Conservation (phyloP, 2,329 filamentous ascomycete genomes). For the Ceratocystis cacaofunesta region DNA sequence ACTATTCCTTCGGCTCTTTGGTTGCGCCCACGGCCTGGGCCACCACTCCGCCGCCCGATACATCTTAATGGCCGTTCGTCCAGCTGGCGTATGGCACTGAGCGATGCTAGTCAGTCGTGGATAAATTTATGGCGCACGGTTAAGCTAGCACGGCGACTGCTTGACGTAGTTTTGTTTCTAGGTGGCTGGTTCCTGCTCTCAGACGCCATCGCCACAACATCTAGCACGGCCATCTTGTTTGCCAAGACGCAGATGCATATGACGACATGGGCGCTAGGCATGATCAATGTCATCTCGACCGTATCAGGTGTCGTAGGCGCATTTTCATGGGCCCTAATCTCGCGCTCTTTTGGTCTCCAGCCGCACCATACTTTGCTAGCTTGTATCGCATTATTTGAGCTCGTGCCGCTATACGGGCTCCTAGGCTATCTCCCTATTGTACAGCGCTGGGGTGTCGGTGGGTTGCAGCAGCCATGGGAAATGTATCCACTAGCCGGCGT, state of each 20-base stretch:
- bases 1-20: slow-evolving; percentile 78
- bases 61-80: slow-evolving; percentile 22
- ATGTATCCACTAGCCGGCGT: slow-evolving; percentile 88
- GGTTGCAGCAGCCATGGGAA: slow-evolving; percentile 88
- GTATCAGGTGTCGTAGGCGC: slow-evolving; percentile 71
- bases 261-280: slow-evolving; percentile 69
- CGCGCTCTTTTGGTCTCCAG: slow-evolving; percentile 49
- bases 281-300: slow-evolving; percentile 90
- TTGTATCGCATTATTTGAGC: slow-evolving; percentile 81
- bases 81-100: slow-evolving; percentile 25
- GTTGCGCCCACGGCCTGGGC: slow-evolving; percentile 77
- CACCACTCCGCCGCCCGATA: slow-evolving; percentile 43
- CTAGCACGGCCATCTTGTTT: slow-evolving; percentile 86
- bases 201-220: slow-evolving; percentile 87
- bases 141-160: slow-evolving; percentile 53
- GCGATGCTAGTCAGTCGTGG: slow-evolving; percentile 76
- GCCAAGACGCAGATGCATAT: slow-evolving; percentile 88
- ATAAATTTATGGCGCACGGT: slow-evolving; percentile 68
- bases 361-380: slow-evolving; percentile 81
- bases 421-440: slow-evolving; percentile 76
- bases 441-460: slow-evolving; percentile 56
- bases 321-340: slow-evolving; percentile 75
- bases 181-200: slow-evolving; percentile 88
- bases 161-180: slow-evolving; percentile 65
- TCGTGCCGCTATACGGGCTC: slow-evolving; percentile 84